Base-by-base conservation (phyloP, 176 grass and related monocot genomes). In the Tillandsia leiboldiana region DNA sequence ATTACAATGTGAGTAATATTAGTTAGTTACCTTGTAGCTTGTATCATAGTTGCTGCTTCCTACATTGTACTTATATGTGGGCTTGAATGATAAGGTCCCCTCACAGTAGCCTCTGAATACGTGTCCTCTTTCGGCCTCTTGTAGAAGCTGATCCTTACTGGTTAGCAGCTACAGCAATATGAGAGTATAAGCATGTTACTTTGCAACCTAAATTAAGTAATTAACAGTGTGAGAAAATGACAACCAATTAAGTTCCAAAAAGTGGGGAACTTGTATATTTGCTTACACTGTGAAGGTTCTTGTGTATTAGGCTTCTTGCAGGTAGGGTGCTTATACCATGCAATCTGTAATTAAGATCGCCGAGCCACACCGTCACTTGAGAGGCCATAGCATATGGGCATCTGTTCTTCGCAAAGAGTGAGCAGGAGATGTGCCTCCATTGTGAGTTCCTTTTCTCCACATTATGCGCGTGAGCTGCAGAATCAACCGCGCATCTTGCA, bases 271-370 rank as follows among this genome's bases (percentile, higher is more conserved):
- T 17, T 11, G 48, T 11, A 11, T 1, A 3, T 51, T 42, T 22
- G 67, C 84, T 82, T 79, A 87, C 84, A 68, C 72, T 79, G 33
- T 87, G 81, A 53, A 57, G 75, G 50, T 91, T 87, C 65, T 79
- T 80, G 61, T 76, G 71, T 23, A 84, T 87, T 54, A 84, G 53
- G 53, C 78, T 82, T 74, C 84, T 79, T 33, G 81, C 84, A 4
- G 81, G 78, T 18, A 74, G 66, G 3, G 81, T 77, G 11, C 61
- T 82, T 77, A 84, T 87, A 48, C 88, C 84, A 47, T 87, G 52
- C 11, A 91, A 63, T 73, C 88, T 87, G 27, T 91, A 87, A 48
- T 91, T 91, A 48, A 91, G 85, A 65, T 87, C 84, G n/a, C 88
- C 88, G 13, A 91, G 72, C 88, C 84, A 91, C 69, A 84, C 78